Base-by-base conservation (phyloP, 352 stramenopile species). In the Globisporangium heterothallicum region DNA sequence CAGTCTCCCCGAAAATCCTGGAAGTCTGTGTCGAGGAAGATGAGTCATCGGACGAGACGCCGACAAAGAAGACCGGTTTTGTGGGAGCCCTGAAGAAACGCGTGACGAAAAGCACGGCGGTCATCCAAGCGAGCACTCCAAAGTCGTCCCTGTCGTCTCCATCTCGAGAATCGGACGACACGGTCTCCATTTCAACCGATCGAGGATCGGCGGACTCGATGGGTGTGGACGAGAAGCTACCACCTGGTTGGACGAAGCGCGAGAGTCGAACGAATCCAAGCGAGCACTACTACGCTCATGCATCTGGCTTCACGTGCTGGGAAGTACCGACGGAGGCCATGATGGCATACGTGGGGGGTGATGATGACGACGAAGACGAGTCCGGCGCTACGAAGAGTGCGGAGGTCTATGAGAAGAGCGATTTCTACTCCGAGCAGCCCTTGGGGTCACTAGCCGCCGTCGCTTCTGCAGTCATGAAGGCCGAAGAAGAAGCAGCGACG, bases 251-350 rank as follows among this genome's bases (percentile, higher is more conserved):
- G 82, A 78, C 59, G 5, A 76, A 76, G 45, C 67, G 82, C 36
- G 71, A 88, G 49, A 93, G 82, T 54, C 78, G 78, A 22, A 68
- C 65, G 18, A 72, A 81, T 41, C 70, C 71, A 14, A 75, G 78
- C 3, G 73, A 77, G 6, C 85, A 74, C 47, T 92, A 87, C 54
- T 86, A 83, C 40, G 82, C 76, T 42, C 66, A 88, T 35, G 53
- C 70, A 29, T 75, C 78, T 8, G 72, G 78, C 13, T 68, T 74
- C 36, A 85, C 80, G 12, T 81, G 69, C 45, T 91, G 79, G 79
- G 76, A 87, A 14, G 58, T 84, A 34, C 82, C 82, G 2, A 74
- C 44, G 22, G 57, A 71, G 38, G 56, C 65, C 47, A 61, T 43
- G 32, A 35, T 42, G 19, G 56, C 24, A 18, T 46, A 52, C 42